phyloP scores from a whole-genome alignment of 2,329 filamentous ascomycete species.

The Aspergillus sp. region DNA sequence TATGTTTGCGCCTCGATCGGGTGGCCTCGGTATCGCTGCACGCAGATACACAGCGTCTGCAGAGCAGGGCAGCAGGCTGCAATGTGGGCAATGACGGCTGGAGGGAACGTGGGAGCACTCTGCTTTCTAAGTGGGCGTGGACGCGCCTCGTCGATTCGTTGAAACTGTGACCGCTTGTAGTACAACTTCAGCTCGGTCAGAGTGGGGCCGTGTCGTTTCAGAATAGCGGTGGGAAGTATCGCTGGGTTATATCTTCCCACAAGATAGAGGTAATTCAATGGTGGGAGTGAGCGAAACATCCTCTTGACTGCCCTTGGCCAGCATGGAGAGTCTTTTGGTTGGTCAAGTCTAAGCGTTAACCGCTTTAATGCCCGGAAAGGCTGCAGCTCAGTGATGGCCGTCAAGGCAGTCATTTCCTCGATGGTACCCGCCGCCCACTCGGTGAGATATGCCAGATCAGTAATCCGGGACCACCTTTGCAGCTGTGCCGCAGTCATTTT shows the following conservation, averaged over 20 bases:
- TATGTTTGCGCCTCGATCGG: background rate
- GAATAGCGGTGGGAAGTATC: background rate
- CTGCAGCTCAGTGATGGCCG: background rate
- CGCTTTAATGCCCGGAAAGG: background rate
- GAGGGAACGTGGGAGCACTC: background rate
- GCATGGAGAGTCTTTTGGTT: background rate
- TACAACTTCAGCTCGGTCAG: background rate
- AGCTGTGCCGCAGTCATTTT: background rate
- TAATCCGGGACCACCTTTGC: background rate
- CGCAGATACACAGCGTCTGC: background rate
- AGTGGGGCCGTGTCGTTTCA: background rate
- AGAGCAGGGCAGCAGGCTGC: background rate
- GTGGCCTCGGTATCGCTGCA: background rate
- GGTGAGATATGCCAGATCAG: background rate
- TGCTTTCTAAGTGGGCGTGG: background rate
- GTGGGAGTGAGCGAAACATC: background rate
- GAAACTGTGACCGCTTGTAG: background rate
- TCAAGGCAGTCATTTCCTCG: background rate
- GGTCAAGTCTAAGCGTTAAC: background rate
- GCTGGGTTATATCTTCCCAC: background rate
- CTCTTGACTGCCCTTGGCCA: background rate
- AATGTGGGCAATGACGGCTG: background rate
- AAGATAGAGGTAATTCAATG: background rate
- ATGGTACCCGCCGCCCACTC: background rate
- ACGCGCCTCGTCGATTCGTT: background rate